phyloP scores from a whole-genome alignment of 345 rosid species.

The Eucalyptus caleyi region DNA sequence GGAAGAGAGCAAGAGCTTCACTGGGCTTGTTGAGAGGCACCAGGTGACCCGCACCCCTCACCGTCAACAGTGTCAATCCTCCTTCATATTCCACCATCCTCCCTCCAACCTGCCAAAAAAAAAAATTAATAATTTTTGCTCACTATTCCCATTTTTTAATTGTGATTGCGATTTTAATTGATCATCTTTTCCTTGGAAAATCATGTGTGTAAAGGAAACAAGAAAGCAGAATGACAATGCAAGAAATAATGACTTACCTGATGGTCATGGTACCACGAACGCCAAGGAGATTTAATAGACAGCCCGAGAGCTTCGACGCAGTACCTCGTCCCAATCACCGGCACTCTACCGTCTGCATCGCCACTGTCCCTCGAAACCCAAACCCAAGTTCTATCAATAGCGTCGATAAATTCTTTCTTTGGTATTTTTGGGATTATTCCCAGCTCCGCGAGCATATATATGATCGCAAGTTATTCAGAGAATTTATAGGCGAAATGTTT shows the following conservation, averaged over 20 bases:
- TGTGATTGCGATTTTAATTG: neutral
- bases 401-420: neutral
- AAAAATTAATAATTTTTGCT: neutral
- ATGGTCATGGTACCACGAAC: conserved; percentile 41
- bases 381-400: neutral
- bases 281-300: conserved; percentile 31
- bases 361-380: conserved; percentile 16
- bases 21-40: conserved; percentile 48
- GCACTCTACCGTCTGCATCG: conserved; percentile 50
- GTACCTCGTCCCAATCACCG: conserved; percentile 36
- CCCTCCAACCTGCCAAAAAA: conserved; percentile 41
- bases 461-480: neutral
- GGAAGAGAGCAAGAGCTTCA: conserved; percentile 35
- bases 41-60: conserved; percentile 61
- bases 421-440: neutral
- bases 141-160: neutral
- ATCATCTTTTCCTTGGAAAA: neutral
- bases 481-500: neutral
- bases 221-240: neutral
- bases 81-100: conserved; percentile 32
- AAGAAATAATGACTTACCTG: conserved; percentile 14
- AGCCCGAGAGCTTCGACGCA: conserved; percentile 37
- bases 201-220: neutral
- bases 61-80: conserved; percentile 40
- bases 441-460: neutral